Conservation (phyloP, 2,329 filamentous ascomycete genomes). For the Magnaporthales sp. region DNA sequence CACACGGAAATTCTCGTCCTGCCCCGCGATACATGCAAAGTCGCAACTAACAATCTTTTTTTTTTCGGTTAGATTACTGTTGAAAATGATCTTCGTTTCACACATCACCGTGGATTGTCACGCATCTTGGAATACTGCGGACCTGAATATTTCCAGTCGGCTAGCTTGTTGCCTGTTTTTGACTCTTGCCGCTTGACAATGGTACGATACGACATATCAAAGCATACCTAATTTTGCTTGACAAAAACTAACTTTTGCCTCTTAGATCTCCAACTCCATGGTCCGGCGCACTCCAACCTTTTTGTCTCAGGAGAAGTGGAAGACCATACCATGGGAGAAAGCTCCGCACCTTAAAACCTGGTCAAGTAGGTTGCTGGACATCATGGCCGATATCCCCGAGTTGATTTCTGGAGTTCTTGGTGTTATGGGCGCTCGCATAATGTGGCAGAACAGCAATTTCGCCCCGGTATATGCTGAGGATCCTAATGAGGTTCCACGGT, state of each 20-base stretch:
- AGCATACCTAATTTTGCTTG: neutral
- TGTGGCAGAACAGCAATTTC: slow-evolving; percentile 9
- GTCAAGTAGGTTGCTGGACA: slow-evolving; percentile 14
- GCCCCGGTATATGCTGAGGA: slow-evolving; percentile 7
- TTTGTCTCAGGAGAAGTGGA: slow-evolving; percentile 14
- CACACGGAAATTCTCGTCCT: neutral
- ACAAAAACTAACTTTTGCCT: neutral
- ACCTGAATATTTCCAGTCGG: slow-evolving; percentile 15
- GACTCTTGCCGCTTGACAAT: slow-evolving; percentile 16
- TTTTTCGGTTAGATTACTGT: slow-evolving; percentile 12
- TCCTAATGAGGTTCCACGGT: slow-evolving; percentile 6
- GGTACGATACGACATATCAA: slow-evolving; percentile 4
- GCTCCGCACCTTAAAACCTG: slow-evolving; percentile 11
- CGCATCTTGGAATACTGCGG: slow-evolving; percentile 18
- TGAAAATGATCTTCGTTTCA: slow-evolving; percentile 16
- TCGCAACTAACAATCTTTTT: neutral
- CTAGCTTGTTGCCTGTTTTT: slow-evolving; percentile 15
- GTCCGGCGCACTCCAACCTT: slow-evolving; percentile 15
- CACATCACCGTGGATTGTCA: slow-evolving; percentile 17
- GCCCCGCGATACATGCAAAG: neutral
- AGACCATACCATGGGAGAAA: slow-evolving; percentile 14
- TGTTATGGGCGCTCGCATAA: slow-evolving; percentile 10
- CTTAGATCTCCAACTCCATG: slow-evolving; percentile 15
- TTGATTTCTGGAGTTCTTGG: slow-evolving; percentile 12
- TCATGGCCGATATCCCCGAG: slow-evolving; percentile 13